Evolutionary conservation across 2,329 filamentous ascomycete species (phyloP).

Genomic region (Pyrenochaeta sp.): DNA sequence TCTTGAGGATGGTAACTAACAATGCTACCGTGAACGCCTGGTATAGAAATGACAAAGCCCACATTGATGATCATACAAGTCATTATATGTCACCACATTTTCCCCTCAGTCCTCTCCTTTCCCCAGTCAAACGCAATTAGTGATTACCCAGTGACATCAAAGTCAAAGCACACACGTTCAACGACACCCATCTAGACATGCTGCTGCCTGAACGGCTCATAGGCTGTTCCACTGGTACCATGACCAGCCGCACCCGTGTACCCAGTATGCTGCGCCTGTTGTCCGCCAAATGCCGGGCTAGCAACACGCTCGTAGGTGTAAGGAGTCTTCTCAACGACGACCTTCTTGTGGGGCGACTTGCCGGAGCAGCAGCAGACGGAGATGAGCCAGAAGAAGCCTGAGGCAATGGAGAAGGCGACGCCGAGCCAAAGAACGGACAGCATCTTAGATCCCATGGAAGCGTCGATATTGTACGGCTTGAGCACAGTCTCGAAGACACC

Average conservation of each 20-base stretch:
- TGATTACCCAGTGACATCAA: background rate
- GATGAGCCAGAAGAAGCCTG: slow-evolving; percentile 87
- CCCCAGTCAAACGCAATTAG: background rate
- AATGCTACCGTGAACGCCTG: slow-evolving; percentile 2
- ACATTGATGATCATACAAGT: slow-evolving; percentile 17
- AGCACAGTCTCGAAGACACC: slow-evolving; percentile 72
- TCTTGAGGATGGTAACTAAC: background rate
- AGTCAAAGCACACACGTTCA: background rate
- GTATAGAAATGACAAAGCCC: background rate
- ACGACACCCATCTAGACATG: slow-evolving; percentile 24
- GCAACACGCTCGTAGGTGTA: slow-evolving; percentile 67
- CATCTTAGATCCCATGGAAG: slow-evolving; percentile 72
- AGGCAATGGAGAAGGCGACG: slow-evolving; percentile 76
- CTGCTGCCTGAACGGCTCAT: slow-evolving; percentile 55
- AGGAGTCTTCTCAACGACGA: slow-evolving; percentile 67
- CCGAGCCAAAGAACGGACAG: slow-evolving; percentile 80
- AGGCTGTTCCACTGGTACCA: slow-evolving; percentile 42
- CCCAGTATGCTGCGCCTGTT: slow-evolving; percentile 37
- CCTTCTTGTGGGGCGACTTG: slow-evolving; percentile 56
- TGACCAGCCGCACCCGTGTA: slow-evolving; percentile 30
- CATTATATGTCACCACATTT: slow-evolving; percentile 8
- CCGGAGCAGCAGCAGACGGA: slow-evolving; percentile 92
- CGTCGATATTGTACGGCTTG: slow-evolving; percentile 74
- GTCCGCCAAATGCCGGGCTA: slow-evolving; percentile 50
- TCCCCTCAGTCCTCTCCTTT: background rate